Evolutionary conservation across 371 early-diverging fungal species (phyloP).

Genomic region (Syncephalastrum monosporum): DNA sequence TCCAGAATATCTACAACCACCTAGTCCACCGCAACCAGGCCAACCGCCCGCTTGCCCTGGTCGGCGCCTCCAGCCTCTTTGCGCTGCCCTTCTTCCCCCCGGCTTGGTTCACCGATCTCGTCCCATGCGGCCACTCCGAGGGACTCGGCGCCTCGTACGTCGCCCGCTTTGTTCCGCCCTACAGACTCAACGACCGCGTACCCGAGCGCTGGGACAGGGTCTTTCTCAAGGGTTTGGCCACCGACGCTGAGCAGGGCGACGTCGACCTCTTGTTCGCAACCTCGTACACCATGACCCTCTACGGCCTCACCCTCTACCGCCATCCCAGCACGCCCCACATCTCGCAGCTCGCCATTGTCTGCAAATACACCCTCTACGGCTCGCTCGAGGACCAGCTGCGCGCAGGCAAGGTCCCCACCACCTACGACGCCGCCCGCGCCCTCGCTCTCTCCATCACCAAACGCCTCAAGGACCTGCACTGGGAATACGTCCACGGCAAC

Average conservation of each 20-base stretch:
- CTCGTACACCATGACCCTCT: slow-evolving; percentile 13
- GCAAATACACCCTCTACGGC: slow-evolving; percentile 40
- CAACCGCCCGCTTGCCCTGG: slow-evolving; percentile 30
- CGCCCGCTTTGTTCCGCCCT: slow-evolving; percentile 42
- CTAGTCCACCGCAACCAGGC: slow-evolving; percentile 36
- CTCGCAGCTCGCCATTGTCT: slow-evolving; percentile 28
- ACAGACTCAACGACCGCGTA: slow-evolving; percentile 25
- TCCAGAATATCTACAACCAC: slow-evolving; percentile 32
- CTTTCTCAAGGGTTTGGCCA: slow-evolving; percentile 42
- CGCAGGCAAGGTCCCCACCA: slow-evolving; percentile 21
- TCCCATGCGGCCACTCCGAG: slow-evolving; percentile 22
- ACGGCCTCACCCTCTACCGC: slow-evolving; percentile 43
- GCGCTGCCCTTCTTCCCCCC: slow-evolving; percentile 42
- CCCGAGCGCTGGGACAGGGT: slow-evolving; percentile 47
- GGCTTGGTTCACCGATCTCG: slow-evolving; percentile 38
- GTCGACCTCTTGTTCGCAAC: too few relatives aligned
- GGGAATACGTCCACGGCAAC: slow-evolving; percentile 46
- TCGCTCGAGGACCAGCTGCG: slow-evolving; percentile 34
- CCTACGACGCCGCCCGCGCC: slow-evolving; percentile 32
- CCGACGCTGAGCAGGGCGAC: slow-evolving; percentile 20
- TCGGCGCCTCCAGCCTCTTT: slow-evolving; percentile 28
- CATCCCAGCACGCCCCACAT: not conserved
- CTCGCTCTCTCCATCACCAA: slow-evolving; percentile 42
- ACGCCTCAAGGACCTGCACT: slow-evolving; percentile 41
- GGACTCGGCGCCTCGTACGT: slow-evolving; percentile 42